Base-by-base conservation (phyloP, 148 eudicot species). In the Silene latifolia region DNA sequence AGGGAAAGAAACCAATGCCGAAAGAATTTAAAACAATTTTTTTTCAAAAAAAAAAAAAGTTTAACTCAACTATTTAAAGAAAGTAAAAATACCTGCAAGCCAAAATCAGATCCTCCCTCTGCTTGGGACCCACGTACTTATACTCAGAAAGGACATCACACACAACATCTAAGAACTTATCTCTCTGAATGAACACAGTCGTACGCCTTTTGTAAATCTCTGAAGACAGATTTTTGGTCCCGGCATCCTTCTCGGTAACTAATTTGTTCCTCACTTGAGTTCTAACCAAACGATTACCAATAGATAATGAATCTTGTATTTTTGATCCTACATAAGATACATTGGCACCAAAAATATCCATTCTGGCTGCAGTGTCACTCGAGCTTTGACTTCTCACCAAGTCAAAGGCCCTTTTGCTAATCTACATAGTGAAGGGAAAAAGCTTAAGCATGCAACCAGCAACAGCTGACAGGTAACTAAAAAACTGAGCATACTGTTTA, bases 341-440 rank as follows among this genome's bases (percentile, higher is more conserved):
- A 58, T 72, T 74, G 68, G 69, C 71, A 73, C 72, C 72, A 82
- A 44, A 75, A 14, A 29, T 63, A 65, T 81, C 89, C 18, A 53
- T 35, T 58, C 81, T 79, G 5, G 79, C 71, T 20, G 84, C 68
- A 75, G 79, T 80, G 67, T 89, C 89, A 57, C 53, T 86, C 29
- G 78, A 74, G 75, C 80, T 80, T 81, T 80, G 88, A 79, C 71
- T 81, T 82, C 85, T 95, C 81, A 92, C 87, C 83, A 84, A 67
- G 73, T 92, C 97, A 82, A 95, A 92, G 48, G 92, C 94, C 82
- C 91, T 83, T 83, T 83, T 85, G 87, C 99, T 95, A 71, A 95
- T 95, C 99, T 95, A 86, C 65, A 78, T 17, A 71, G 21, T 58
- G 20, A 20, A 19, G 4, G 42, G 17, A n/a, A 14, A 67, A 72